A percentile compares a stretch with the other conserved stretches of the same genome.
Conservation (phyloP, 2,329 filamentous ascomycete genomes). For the Fusarium euwallaceae region DNA sequence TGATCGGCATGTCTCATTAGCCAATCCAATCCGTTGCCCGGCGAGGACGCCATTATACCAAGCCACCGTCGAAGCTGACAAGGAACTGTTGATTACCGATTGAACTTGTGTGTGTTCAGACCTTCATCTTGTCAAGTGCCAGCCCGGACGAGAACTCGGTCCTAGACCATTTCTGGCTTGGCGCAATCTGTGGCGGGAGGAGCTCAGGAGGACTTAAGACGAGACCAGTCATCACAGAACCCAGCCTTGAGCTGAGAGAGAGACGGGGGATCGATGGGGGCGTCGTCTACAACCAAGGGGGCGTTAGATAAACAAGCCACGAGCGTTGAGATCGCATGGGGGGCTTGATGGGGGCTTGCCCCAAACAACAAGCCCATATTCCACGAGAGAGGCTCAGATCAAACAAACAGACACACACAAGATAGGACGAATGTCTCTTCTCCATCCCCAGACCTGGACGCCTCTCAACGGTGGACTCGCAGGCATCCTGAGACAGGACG, state of each 20-base stretch:
- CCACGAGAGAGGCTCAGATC: background rate
- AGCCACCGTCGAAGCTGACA: background rate
- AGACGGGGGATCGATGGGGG: constrained; percentile 8
- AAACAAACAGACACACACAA: background rate
- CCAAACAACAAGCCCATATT: background rate
- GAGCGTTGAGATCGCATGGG: constrained; percentile 37
- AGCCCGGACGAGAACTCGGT: constrained; percentile 7
- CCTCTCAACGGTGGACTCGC: constrained; percentile 2
- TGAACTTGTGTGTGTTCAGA: constrained; percentile 20
- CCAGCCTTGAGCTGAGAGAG: background rate
- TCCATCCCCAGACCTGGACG: background rate
- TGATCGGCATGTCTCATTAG: background rate
- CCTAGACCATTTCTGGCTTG: constrained; percentile 5
- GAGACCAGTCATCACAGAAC: constrained; percentile 13
- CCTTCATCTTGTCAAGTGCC: constrained; percentile 29
- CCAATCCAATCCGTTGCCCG: constrained; percentile 1
- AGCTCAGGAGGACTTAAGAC: constrained; percentile 7
- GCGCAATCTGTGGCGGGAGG: constrained; percentile 12
- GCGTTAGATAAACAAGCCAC: constrained; percentile 38
- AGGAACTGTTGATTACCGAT: background rate
- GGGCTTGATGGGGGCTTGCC: constrained; percentile 7
- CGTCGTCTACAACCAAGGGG: constrained; percentile 17
- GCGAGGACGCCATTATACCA: constrained; percentile 7
- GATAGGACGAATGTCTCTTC: background rate
- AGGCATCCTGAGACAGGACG: constrained; percentile 37